Evolutionary conservation across 768 basidiomycete species (phyloP), one percentile per base, ranked within the genome.

Genomic region (Tylopilus rubrobrunneus): DNA sequence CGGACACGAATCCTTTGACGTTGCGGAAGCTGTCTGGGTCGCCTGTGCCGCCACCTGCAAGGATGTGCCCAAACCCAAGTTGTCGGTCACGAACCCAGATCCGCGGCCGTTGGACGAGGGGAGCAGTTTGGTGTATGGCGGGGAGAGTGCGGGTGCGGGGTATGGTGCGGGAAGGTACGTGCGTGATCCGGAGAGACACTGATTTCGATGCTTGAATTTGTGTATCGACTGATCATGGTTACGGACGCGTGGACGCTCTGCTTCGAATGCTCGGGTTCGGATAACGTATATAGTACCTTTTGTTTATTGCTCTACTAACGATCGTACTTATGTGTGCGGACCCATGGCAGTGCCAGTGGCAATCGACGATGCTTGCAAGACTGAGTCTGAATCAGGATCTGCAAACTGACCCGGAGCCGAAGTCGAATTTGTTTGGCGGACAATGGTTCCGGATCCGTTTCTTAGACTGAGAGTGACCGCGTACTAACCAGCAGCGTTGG

Each of bases 111-210:
- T 49, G 31, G 65, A 69, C 0, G 80, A 81, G 36, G 7, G 7
- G 78, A 78, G 4, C 69, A 74, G 14, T 83, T 79, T 59, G 84
- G 84, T 63, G 27, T 86, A 87, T 67, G 57, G 67, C 66, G 61
- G 50, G 19, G 64, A 63, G 28, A 47, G 49, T 4, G 21, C 10
- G 1, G 21, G 40, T 15, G 56, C 34, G 29, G 75, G 73, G 23
- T 81, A 81, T 65, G 69, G 64, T 17, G 65, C 72, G 19, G 78
- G 77, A 21, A 74, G 62, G 60, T 81, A 77, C 58, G 70, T 77
- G 27, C 80, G 78, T 39, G 71, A 79, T 63, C 60, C 80, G 62
- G 78, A 79, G 21, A 48, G 9, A 23, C 28, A 34, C 21, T 53
- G 40, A 43, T 43, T 31, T 31, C 29, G 29, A 4, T n/a, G n/a